These are phyloP conservation scores for Chaetomium tenue DNA, from an alignment of 495 filamentous ascomycete species.

Conservation along the genomic window DNA sequence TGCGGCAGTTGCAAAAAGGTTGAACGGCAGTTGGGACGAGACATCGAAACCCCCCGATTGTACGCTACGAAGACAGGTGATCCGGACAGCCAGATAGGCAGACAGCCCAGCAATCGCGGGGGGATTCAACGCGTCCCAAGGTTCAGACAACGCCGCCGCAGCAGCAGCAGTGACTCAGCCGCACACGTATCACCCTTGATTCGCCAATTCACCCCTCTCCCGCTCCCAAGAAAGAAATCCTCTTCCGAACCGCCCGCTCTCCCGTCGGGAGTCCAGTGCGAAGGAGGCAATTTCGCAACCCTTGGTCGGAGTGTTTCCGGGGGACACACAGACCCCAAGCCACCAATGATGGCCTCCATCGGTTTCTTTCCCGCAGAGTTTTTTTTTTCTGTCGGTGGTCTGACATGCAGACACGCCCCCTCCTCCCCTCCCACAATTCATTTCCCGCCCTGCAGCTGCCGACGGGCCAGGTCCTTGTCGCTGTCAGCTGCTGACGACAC, in stretches of 20 bases:
- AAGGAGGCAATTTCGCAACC: neutral
- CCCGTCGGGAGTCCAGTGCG: neutral
- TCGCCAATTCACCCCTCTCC: neutral
- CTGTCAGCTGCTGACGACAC: conserved; percentile 6
- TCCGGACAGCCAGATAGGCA: neutral
- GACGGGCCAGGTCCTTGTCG: neutral
- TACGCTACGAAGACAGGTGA: neutral
- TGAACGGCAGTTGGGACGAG: neutral
- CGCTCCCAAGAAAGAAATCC: neutral
- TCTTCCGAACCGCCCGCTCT: neutral
- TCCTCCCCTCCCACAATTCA: neutral
- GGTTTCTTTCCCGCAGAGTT: neutral
- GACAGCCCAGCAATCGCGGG: neutral
- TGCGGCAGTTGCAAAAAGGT: neutral
- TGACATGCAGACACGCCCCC: neutral
- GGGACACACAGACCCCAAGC: neutral
- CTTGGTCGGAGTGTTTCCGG: neutral
- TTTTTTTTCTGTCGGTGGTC: neutral
- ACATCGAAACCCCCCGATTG: neutral
- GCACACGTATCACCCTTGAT: neutral
- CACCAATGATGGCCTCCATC: neutral
- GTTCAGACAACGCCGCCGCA: neutral
- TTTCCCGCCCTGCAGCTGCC: conserved; percentile 3
- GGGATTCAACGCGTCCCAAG: neutral
- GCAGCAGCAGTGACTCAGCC: conserved; percentile 2